phyloP scores from a whole-genome alignment of 352 stramenopile species.

The Globisporangium yorkense region DNA sequence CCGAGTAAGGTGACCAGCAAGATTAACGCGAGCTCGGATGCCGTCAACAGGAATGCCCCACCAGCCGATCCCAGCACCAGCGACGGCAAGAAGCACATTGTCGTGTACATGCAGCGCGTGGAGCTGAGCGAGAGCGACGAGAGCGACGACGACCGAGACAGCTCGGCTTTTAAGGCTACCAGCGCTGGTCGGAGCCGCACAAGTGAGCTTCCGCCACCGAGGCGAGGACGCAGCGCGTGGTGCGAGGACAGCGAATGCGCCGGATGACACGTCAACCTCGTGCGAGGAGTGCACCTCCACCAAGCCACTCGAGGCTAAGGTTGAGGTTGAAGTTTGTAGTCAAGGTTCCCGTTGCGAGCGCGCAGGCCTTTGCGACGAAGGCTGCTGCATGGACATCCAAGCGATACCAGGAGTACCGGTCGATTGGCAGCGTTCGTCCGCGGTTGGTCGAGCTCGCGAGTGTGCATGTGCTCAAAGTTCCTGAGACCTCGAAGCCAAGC shows the following conservation, averaged over 20 bases:
- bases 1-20: background rate
- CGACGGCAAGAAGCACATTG: slow-evolving; percentile 17
- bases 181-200: background rate
- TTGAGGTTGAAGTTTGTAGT: background rate
- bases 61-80: slow-evolving; percentile 1
- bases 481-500: no score
- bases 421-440: background rate
- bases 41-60: background rate
- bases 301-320: background rate
- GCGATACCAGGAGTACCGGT: no score
- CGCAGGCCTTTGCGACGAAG: background rate
- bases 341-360: background rate
- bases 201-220: background rate
- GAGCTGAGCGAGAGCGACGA: slow-evolving; percentile 15
- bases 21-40: background rate
- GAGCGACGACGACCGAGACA: background rate
- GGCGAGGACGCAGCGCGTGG: background rate
- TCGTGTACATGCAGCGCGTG: slow-evolving; percentile 38
- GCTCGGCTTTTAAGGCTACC: background rate
- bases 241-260: background rate
- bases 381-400: no score
- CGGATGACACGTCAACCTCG: background rate
- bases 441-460: no score
- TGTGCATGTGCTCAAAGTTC: no score
- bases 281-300: background rate